These are phyloP conservation scores for Pichia paraexigua DNA, from an alignment of 805 yeast genomes.

Conservation along the genomic window DNA sequence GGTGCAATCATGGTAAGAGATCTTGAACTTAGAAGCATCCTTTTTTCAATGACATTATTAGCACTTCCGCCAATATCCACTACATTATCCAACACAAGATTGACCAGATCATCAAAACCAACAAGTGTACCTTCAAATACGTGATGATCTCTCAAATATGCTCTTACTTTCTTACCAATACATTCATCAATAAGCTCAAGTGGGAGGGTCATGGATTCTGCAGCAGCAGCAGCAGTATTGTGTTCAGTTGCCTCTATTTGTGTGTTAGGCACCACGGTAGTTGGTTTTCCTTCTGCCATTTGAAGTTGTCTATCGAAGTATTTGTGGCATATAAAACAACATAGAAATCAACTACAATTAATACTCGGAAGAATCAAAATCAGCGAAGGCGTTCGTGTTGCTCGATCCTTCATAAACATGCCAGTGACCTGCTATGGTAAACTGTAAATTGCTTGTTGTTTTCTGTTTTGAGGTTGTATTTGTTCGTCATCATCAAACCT, in stretches of 20 bases:
- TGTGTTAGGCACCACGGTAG: neutral
- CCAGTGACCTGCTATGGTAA: neutral
- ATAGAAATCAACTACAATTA: neutral
- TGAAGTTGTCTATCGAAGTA: neutral
- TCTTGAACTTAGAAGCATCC: slow-evolving; percentile 64
- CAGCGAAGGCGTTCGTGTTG: neutral
- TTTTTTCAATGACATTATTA: slow-evolving; percentile 39
- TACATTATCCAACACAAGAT: slow-evolving; percentile 79
- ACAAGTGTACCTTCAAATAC: slow-evolving; percentile 85
- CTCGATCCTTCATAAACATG: neutral
- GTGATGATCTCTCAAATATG: slow-evolving; percentile 52
- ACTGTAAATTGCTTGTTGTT: neutral
- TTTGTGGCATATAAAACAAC: neutral
- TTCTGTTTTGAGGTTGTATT: neutral
- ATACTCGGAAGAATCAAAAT: neutral
- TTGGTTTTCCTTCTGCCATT: neutral
- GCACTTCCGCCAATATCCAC: slow-evolving; percentile 42
- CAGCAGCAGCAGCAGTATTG: neutral
- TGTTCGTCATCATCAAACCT: neutral
- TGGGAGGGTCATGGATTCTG: slow-evolving; percentile 40
- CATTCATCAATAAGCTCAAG: slow-evolving; percentile 83
- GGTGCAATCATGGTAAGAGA: slow-evolving; percentile 60
- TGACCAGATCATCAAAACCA: slow-evolving; percentile 95
- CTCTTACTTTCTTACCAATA: slow-evolving; percentile 72
- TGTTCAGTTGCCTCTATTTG: neutral